These are phyloP conservation scores for Vitis hybrid DNA, from an alignment of 177 flowering plant species.

Conservation along the genomic window DNA sequence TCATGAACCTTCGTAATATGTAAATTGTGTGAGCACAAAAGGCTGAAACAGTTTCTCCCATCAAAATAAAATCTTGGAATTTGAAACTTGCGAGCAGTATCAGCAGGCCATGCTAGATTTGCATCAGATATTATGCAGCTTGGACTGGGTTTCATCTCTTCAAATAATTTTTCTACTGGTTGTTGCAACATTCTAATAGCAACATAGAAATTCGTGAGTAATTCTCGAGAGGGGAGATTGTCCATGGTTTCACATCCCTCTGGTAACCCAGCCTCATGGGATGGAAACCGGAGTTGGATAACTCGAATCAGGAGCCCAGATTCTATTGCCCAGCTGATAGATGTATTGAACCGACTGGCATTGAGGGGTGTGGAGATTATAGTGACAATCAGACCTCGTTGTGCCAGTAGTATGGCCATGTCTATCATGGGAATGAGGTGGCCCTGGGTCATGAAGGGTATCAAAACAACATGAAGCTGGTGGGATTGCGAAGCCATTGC, in stretches of 20 bases:
- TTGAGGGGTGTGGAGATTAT: conserved; percentile 10
- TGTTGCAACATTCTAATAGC: conserved; percentile 5
- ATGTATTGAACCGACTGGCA: conserved; percentile 4
- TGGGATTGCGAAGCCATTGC: not conserved
- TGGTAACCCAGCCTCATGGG: conserved; percentile 7
- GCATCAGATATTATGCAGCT: conserved; percentile 14
- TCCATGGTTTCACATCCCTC: conserved; percentile 8
- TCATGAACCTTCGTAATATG: not conserved
- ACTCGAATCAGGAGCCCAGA: conserved; percentile 2
- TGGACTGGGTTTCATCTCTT: not conserved
- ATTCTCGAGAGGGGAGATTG: not conserved
- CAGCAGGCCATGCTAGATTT: not conserved
- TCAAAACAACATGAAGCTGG: not conserved
- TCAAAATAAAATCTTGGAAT: conserved; percentile 6
- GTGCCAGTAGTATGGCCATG: conserved; percentile 7
- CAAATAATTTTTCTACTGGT: conserved; percentile 1
- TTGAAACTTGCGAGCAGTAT: conserved; percentile 1
- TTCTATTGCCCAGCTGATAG: not conserved
- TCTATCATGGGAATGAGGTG: conserved; percentile 3
- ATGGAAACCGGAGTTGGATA: conserved; percentile 2
- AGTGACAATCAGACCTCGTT: conserved; percentile 6
- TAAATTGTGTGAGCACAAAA: conserved; percentile 5
- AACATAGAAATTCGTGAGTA: not conserved
- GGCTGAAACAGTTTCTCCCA: conserved; percentile 2
- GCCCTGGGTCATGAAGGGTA: not conserved